Evolutionary conservation across 257 asterid genomes (phyloP).

Genomic region (Plantago ovata): DNA sequence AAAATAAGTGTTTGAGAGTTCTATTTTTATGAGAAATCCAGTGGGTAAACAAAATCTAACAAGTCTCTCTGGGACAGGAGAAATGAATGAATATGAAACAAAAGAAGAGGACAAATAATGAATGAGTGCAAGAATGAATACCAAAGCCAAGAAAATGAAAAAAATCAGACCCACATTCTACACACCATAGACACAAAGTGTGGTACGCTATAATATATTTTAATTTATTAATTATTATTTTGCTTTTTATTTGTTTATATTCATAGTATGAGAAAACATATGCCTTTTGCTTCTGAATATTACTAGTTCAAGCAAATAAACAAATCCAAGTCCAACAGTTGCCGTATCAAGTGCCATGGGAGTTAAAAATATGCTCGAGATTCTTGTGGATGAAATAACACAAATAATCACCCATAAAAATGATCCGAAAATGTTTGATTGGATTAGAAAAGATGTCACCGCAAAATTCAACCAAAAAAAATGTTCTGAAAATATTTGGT

Average conservation of each 20-base stretch:
- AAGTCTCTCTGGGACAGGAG: slow-evolving; percentile 23
- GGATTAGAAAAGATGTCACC: too few species aligned
- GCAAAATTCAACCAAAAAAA: too few species aligned
- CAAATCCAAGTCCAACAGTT: too few species aligned
- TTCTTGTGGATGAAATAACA: too few species aligned
- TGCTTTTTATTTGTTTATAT: neutral
- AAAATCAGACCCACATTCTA: slow-evolving; percentile 42
- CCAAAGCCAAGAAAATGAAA: slow-evolving; percentile 6
- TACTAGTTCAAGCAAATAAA: too few species aligned
- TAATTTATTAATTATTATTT: neutral
- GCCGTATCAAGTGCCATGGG: too few species aligned
- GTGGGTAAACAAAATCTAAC: slow-evolving; percentile 25
- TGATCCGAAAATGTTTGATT: too few species aligned
- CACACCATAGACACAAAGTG: neutral
- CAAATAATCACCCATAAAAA: too few species aligned
- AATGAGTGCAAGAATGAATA: slow-evolving; percentile 9
- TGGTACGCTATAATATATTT: too few species aligned
- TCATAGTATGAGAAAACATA: slow-evolving; percentile 12
- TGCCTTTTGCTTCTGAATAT: neutral
- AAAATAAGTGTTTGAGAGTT: too few species aligned
- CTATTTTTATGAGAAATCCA: neutral
- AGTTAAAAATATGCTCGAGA: too few species aligned
- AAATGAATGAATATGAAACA: slow-evolving; percentile 9
- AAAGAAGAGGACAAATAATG: slow-evolving; percentile 6
- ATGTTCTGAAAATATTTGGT: too few species aligned